Conservation (phyloP, 495 filamentous ascomycete genomes). For the Daldinia loculata region DNA sequence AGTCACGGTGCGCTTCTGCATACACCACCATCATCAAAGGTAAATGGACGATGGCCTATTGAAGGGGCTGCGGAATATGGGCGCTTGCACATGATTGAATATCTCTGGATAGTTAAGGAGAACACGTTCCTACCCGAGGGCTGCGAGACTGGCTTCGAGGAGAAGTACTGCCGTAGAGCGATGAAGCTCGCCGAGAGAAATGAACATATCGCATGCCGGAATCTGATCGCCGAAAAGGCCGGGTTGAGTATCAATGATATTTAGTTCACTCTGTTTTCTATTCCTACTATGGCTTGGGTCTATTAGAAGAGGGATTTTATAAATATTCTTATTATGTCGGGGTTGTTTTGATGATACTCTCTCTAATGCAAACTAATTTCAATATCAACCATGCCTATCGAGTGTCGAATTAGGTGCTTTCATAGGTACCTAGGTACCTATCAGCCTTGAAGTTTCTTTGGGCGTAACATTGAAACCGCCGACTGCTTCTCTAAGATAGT, state of each 20-base stretch:
- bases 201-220: slow-evolving; percentile 26
- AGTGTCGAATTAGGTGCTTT: neutral
- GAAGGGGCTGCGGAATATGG: too few relatives aligned
- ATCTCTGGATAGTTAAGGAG: too few relatives aligned
- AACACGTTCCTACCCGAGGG: neutral
- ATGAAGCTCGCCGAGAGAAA: slow-evolving; percentile 29
- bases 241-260: neutral
- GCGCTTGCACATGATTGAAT: too few relatives aligned
- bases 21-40: too few relatives aligned
- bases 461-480: slow-evolving; percentile 9
- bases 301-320: neutral
- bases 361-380: neutral
- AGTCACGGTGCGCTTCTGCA: too few relatives aligned
- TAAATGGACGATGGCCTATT: too few relatives aligned
- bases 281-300: neutral
- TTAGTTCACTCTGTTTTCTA: neutral
- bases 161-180: slow-evolving; percentile 25
- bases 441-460: slow-evolving; percentile 1
- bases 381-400: neutral
- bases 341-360: neutral
- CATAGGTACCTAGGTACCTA: neutral
- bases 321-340: neutral
- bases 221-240: slow-evolving; percentile 14
- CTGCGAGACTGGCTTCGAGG: slow-evolving; percentile 21
- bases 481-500: slow-evolving; percentile 11